Conservation (phyloP, 2,329 filamentous ascomycete genomes). For the Microsporum ferrugineum region DNA sequence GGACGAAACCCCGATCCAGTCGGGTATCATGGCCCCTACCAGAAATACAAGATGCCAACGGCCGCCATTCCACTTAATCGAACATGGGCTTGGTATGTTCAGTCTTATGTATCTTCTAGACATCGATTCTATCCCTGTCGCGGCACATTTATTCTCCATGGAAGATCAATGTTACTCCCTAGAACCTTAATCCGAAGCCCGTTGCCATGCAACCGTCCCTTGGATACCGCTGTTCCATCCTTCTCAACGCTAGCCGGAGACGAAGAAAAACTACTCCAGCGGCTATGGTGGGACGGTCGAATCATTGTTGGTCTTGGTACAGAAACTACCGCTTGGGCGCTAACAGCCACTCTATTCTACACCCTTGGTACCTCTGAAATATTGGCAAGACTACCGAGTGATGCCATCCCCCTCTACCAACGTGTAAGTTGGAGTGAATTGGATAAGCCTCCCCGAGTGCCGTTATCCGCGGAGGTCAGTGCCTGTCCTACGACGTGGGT, state of each 20-base stretch:
- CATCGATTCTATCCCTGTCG: no score
- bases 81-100: no score
- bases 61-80: no score
- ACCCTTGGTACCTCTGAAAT: neutral
- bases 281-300: neutral
- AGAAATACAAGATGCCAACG: no score
- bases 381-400: neutral
- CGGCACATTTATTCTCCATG: no score
- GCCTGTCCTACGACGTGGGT: neutral
- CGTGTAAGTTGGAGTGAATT: neutral
- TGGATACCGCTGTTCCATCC: no score
- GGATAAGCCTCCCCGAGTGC: neutral
- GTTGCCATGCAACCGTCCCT: no score
- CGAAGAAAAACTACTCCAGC: neutral
- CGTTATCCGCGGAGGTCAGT: neutral
- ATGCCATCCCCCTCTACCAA: neutral
- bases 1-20: no score
- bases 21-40: no score
- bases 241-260: neutral
- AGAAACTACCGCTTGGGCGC: neutral
- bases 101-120: no score
- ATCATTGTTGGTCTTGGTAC: neutral
- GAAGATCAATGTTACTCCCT: no score
- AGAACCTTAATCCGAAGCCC: no score
- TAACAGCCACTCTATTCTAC: neutral